Percentiles rank a stretch among this genome's conserved stretches.
These are phyloP conservation scores for Termitomyces titanicus DNA, from an alignment of 768 basidiomycete species.

Conservation along the genomic window DNA sequence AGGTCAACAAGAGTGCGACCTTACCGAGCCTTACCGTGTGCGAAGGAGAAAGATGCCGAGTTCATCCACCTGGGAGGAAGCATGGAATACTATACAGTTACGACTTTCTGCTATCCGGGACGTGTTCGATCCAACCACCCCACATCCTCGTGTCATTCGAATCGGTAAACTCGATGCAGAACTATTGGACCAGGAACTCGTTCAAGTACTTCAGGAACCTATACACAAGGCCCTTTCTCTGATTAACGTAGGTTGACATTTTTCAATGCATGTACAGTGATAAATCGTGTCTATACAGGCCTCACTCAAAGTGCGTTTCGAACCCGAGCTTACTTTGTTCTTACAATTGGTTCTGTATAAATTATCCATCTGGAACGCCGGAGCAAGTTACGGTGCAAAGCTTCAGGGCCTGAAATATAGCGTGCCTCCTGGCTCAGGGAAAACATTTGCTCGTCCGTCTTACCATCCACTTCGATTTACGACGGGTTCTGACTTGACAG, in stretches of 20 bases:
- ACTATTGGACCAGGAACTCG: conserved; percentile 84
- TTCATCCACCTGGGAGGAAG: conserved; percentile 47
- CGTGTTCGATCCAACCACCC: conserved; percentile 29
- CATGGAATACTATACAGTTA: conserved; percentile 62
- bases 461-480: conserved; percentile 7
- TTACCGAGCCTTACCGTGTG: conserved; percentile 14
- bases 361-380: conserved; percentile 76
- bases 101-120: conserved; percentile 45
- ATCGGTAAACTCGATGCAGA: conserved; percentile 93
- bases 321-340: conserved; percentile 70
- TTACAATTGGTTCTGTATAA: conserved; percentile 75
- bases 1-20: no score
- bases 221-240: conserved; percentile 65
- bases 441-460: conserved; percentile 33
- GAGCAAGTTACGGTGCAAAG: conserved; percentile 80
- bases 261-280: background rate
- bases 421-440: conserved; percentile 21
- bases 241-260: conserved; percentile 46
- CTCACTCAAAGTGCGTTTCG: conserved; percentile 55
- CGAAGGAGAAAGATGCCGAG: conserved; percentile 14
- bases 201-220: conserved; percentile 79
- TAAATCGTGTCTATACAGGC: conserved; percentile 37
- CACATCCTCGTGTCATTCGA: conserved; percentile 54
- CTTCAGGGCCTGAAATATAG: conserved; percentile 75
- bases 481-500: conserved; percentile 8